Percentiles rank a stretch among this genome's conserved stretches.
Evolutionary conservation across 192 early-diverging fungal genomes (phyloP).

Genomic region (Allomyces arbusculus): DNA sequence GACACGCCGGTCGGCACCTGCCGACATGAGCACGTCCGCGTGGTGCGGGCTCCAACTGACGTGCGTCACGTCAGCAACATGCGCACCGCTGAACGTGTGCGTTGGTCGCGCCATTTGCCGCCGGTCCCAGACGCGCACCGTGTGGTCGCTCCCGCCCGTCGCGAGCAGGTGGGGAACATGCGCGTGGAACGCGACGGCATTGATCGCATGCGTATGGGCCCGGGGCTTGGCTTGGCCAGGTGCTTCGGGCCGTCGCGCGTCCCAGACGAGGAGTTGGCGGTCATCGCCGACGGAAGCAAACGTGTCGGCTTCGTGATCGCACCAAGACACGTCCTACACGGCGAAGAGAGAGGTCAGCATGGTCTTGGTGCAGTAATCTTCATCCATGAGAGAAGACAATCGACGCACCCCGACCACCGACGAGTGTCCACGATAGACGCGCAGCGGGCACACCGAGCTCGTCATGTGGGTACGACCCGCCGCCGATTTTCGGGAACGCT

Average conservation of each 20-base stretch:
- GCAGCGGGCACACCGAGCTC: constrained; percentile 45
- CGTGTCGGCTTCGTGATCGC: constrained; percentile 50
- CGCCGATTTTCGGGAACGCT: constrained; percentile 44
- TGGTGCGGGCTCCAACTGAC: constrained; percentile 64
- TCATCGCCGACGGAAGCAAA: constrained; percentile 98
- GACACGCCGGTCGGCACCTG: too few relatives aligned
- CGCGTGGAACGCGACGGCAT: constrained; percentile 87
- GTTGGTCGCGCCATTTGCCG: constrained; percentile 67
- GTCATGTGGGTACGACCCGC: constrained; percentile 52
- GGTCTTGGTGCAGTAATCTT: too few relatives aligned
- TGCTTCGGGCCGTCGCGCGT: constrained; percentile 52
- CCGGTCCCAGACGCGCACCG: constrained; percentile 86
- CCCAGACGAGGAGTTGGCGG: constrained; percentile 86
- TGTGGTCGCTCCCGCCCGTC: constrained; percentile 88
- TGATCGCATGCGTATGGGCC: constrained; percentile 84
- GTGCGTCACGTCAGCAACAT: constrained; percentile 81
- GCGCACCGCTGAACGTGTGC: constrained; percentile 72
- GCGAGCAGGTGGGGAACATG: constrained; percentile 71
- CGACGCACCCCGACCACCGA: constrained; percentile 64
- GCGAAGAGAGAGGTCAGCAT: too few relatives aligned
- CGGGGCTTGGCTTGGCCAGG: constrained; percentile 41
- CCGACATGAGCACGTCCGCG: too few relatives aligned
- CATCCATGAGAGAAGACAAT: too few relatives aligned
- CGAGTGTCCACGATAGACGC: constrained; percentile 66
- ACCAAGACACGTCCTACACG: constrained; percentile 78